Evolutionary conservation across 306 rosid species (phyloP).

Genomic region (Casuarina cunninghamiana): DNA sequence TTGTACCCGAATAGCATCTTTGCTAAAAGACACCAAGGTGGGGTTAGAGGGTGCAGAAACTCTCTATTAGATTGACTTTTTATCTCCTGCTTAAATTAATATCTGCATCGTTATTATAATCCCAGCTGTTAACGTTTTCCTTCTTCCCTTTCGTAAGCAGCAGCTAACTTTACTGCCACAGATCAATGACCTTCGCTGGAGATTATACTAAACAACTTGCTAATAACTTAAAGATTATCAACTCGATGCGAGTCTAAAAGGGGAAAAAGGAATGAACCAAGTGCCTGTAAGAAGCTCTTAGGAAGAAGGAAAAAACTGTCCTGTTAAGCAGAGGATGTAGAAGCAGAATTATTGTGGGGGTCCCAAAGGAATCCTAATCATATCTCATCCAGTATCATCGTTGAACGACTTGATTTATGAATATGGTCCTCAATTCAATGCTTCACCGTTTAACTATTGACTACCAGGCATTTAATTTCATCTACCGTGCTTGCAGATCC

Average conservation of each 20-base stretch:
- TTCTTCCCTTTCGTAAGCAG: neutral
- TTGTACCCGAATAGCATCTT: conserved; percentile 49
- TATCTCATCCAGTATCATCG: conserved; percentile 24
- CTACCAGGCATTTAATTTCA: neutral
- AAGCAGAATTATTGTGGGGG: conserved; percentile 29
- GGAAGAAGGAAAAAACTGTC: neutral
- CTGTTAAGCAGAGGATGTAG: neutral
- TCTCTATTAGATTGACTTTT: conserved; percentile 41
- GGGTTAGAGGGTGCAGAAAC: conserved; percentile 35
- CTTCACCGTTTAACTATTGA: conserved; percentile 16
- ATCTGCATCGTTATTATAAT: neutral
- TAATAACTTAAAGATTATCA: neutral
- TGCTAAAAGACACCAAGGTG: conserved; percentile 47
- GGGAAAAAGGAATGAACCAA: conserved; percentile 14
- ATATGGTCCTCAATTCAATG: conserved; percentile 27
- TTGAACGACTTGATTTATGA: conserved; percentile 3
- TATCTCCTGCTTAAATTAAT: conserved; percentile 9
- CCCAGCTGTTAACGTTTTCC: neutral
- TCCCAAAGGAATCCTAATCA: conserved; percentile 36
- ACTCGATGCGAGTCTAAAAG: neutral
- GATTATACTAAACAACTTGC: neutral
- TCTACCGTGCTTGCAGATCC: neutral
- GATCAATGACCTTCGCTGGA: neutral
- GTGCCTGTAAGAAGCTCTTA: conserved; percentile 9
- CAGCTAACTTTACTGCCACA: neutral